These are phyloP conservation scores for Vigna reflexopilosa DNA, from an alignment of 306 rosid species.

Conservation along the genomic window DNA sequence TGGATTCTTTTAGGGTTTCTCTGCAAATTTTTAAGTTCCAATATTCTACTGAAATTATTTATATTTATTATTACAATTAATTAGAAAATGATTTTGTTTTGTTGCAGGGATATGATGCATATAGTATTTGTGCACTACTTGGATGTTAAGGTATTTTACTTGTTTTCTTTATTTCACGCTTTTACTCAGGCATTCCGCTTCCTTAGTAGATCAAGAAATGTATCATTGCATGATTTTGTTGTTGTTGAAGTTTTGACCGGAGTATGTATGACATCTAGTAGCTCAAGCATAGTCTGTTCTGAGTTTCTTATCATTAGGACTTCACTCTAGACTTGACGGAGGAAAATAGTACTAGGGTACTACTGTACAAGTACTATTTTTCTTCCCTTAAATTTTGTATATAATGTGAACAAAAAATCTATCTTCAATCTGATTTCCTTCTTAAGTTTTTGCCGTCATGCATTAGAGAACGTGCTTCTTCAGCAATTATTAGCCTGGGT, in stretches of 20 bases:
- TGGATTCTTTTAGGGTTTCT: not conserved
- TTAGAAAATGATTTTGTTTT: constrained; percentile 40
- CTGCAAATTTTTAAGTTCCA: constrained; percentile 29
- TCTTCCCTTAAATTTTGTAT: not conserved
- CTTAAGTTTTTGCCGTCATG: constrained; percentile 10
- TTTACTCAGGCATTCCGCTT: constrained; percentile 57
- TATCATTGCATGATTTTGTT: constrained; percentile 16
- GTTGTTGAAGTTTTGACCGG: constrained; percentile 10
- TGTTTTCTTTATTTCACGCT: constrained; percentile 38
- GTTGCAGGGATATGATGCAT: constrained; percentile 87
- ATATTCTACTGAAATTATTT: constrained; percentile 7
- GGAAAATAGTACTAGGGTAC: not conserved
- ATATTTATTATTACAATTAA: constrained; percentile 32
- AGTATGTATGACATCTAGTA: constrained; percentile 33
- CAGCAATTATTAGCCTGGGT: not conserved
- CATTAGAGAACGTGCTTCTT: constrained; percentile 21
- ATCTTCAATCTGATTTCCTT: constrained; percentile 9
- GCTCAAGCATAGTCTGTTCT: constrained; percentile 15
- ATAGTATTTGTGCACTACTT: constrained; percentile 95
- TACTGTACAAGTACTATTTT: not conserved
- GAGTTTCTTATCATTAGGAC: not conserved
- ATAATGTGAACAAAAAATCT: not conserved
- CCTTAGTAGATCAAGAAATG: constrained; percentile 29
- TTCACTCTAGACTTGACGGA: constrained; percentile 28
- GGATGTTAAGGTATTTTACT: constrained; percentile 77